Evolutionary conservation across 2,329 filamentous ascomycete genomes (phyloP), one percentile per base, ranked within the genome.

Genomic region (Seiridium cupressi): DNA sequence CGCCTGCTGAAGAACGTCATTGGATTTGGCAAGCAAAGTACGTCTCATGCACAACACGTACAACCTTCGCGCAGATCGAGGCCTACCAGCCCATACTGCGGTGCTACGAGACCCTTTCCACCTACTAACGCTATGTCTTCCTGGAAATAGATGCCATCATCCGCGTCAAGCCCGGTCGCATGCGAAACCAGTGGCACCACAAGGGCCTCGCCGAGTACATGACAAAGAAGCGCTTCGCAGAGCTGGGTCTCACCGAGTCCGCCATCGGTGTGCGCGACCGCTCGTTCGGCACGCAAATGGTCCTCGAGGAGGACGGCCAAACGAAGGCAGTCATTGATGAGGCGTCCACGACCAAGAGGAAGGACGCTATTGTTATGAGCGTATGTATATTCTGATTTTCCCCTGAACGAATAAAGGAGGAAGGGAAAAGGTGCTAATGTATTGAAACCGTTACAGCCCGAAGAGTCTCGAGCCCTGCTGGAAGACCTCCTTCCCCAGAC

Each of bases 1-100:
- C 77, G 78, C 32, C 69, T 81, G 62, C 69, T 80, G 7, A 62
- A 72, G 58, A 74, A 80, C 59, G 72, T 81, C 11, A 67, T 68
- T 31, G 69, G 71, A 26, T 80, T 74, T 60, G 78, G 78, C 5
- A 74, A 74, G 59, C 73, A 73, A 67, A 60, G 75, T 76, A 65
- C 9, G 68, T 60, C 9, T 54, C 36, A 31, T 44, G 10, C 5
- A 35, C 9, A 26, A 26, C 18, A 26, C 2, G 18, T 26, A 26
- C 18, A 26, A 26, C 18, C 18, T 26, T 26, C 18, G 2, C 18
- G 18, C 18, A 26, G 18, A 26, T 26, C 18, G 18, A 26, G 18
- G 18, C 18, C 18, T 26, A 26, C 18, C 18, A 26, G 18, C 18
- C 18, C 18, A 26, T 26, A 26, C 18, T 26, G 18, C 18, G 18